Base-by-base conservation (phyloP, 495 filamentous ascomycete species). In the Monascus purpureus region DNA sequence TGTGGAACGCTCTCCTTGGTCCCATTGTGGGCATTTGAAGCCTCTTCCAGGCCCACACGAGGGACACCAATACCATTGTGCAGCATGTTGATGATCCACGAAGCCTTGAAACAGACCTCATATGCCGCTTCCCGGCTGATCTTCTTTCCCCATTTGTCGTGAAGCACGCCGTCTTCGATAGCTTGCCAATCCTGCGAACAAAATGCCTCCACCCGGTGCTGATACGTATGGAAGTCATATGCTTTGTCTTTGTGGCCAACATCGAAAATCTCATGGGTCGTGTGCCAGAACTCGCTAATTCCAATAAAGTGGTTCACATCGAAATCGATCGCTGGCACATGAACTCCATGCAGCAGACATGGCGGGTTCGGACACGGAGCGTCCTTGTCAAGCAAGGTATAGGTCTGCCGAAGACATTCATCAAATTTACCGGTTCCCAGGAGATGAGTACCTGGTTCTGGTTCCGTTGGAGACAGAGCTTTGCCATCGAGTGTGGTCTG, bases 201-300 rank as follows among this genome's bases (percentile, higher is more conserved):
- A 41, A 90, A 95, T 4, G 81, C 70, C 35, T 74, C 66, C 3
- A 99, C 92, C 16, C 78, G 72, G 37, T 79, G 59, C 41, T 95
- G 88, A 45, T 95, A 99, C 0, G 80, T 85, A 20, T 78, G 70
- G 42, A 93, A 90, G 41, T 96, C 90, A 53, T 96, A 96, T 0
- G 80, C 73, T 41, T 80, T 82, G 40, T 92, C 80, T 32, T 78
- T 79, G 44, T 81, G 68, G 17, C 73, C 74, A 49, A 74, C 75
- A 38, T 84, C 80, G 44, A 96, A 95, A 1, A 95, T 75, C 29
- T 92, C 84, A 46, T 95, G 88, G 0, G 90, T 99, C 0, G 88
- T 94, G 57, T 99, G 90, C 90, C 90, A 99, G 49, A 93, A 99
- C 49, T 99, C 90, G 12, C 86, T 94, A 33, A 99, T 88, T 6